Evolutionary conservation across 208 protist species (phyloP), one percentile per base, ranked within the genome.

Genomic region (Blastocrithidia nonstop): DNA sequence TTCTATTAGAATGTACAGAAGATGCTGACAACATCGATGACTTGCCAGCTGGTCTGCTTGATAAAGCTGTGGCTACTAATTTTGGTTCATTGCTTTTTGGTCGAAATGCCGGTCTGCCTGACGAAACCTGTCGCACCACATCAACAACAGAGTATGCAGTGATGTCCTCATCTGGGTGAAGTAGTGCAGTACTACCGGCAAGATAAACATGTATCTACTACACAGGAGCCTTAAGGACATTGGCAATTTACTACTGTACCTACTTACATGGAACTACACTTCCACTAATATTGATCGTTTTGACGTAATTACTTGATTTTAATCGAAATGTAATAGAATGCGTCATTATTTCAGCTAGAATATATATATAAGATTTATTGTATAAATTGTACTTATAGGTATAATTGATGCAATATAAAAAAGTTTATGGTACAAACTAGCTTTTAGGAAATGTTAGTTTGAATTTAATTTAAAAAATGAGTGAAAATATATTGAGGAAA

Each of bases 151-250:
- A 59, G 61, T 85, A 87, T 11, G 76, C 73, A 1, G 69, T 61
- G 6, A 91, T 59, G 26, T 80, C 62, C 49, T 91, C 81, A 8
- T 83, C 61, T 1, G 77, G 81, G 60, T 91, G 81, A 9, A 91
- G 37, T 2, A 74, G 71, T 9, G 64, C 68, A 6, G 63, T 66
- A 54, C 55, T 85, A 16, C 68, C 76, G 23, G 73, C 67, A 1
- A 85, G 33, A 45, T 87, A 91, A 1, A 91, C 61, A 26, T 72
- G 58, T 17, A 91, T 66, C 41, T 91, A 76, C 22, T 91, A 76
- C 9, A 67, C 54, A 23, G 67, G 71, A 2, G 68, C 65, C n/a
- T 50, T 54, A 2, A 91, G 57, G 48, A 85, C 75, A 19, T 37
- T 58, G 2, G 81, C 76, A 22, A 91, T 77, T 3, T 72, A 66